Evolutionary conservation across 2,329 filamentous ascomycete species (phyloP).

Genomic region (Scedosporium minutisporum): DNA sequence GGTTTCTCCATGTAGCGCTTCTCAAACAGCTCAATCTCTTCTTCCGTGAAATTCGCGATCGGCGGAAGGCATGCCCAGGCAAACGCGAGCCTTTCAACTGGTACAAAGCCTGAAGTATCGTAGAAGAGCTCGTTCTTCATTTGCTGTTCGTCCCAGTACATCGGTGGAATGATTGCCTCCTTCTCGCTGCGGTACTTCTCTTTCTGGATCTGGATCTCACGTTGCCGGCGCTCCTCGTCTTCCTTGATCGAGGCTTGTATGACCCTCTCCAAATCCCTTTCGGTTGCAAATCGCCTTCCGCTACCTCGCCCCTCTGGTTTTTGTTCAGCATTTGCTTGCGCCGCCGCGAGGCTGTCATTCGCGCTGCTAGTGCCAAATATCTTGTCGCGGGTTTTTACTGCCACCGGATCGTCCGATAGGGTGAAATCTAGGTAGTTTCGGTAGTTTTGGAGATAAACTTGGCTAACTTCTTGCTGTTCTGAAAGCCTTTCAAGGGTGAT

Average conservation of each 20-base stretch:
- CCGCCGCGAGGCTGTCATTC: slow-evolving; percentile 17
- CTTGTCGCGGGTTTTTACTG: slow-evolving; percentile 45
- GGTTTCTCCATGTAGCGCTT: slow-evolving; percentile 65
- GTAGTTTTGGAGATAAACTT: slow-evolving; percentile 38
- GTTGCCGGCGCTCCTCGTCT: slow-evolving; percentile 60
- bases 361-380: slow-evolving; percentile 10
- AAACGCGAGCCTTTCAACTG: slow-evolving; percentile 56
- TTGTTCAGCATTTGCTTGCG: slow-evolving; percentile 37
- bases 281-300: slow-evolving; percentile 54
- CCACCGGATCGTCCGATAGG: slow-evolving; percentile 42
- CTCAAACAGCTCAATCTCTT: slow-evolving; percentile 63
- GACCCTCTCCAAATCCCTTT: slow-evolving; percentile 63
- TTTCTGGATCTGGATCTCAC: slow-evolving; percentile 53
- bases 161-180: slow-evolving; percentile 64
- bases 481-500: slow-evolving; percentile 25
- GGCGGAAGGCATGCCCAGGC: slow-evolving; percentile 65
- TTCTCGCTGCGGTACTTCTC: slow-evolving; percentile 66
- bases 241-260: slow-evolving; percentile 62
- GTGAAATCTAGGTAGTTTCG: slow-evolving; percentile 45
- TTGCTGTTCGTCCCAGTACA: slow-evolving; percentile 55
- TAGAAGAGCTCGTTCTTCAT: slow-evolving; percentile 48
- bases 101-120: slow-evolving; percentile 56
- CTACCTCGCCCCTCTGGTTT: slow-evolving; percentile 46
- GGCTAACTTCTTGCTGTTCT: slow-evolving; percentile 29
- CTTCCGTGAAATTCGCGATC: slow-evolving; percentile 63